Conservation (phyloP, 2,329 filamentous ascomycete genomes). For the Lachnellula cervina region DNA sequence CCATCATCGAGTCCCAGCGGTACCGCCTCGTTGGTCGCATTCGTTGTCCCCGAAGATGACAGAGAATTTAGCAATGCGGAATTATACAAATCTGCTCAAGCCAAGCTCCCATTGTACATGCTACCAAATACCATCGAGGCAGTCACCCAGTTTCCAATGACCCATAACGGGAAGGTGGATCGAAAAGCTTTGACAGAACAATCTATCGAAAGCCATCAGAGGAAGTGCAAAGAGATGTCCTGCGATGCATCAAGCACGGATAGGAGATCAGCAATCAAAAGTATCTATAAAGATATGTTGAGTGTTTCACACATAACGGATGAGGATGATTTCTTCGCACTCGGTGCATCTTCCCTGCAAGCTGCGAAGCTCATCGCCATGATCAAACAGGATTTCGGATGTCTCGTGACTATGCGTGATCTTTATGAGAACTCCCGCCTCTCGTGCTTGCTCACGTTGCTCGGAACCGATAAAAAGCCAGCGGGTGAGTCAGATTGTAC, state of each 20-base stretch:
- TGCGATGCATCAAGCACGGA: not conserved
- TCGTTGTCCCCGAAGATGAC: not conserved
- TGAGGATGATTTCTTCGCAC: not conserved
- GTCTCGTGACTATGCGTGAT: not conserved
- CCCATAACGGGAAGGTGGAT: not conserved
- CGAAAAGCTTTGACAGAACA: not conserved
- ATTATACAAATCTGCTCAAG: no score
- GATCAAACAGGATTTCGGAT: not conserved
- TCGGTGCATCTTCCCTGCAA: not conserved
- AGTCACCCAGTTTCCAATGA: not conserved
- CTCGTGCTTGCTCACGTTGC: not conserved
- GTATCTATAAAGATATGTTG: not conserved
- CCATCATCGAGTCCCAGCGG: no score
- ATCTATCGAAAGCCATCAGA: not conserved
- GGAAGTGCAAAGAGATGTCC: not conserved
- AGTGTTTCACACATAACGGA: not conserved
- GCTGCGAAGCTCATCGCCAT: not conserved
- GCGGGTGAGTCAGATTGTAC: no score
- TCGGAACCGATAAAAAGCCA: no score
- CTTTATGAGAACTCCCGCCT: not conserved
- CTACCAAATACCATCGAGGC: not conserved
- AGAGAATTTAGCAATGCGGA: no score
- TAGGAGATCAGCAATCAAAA: not conserved
- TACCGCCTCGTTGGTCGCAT: not conserved
- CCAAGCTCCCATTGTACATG: not conserved